Base-by-base conservation (phyloP, 2,329 filamentous ascomycete species). In the Microcyclosporella mali region DNA sequence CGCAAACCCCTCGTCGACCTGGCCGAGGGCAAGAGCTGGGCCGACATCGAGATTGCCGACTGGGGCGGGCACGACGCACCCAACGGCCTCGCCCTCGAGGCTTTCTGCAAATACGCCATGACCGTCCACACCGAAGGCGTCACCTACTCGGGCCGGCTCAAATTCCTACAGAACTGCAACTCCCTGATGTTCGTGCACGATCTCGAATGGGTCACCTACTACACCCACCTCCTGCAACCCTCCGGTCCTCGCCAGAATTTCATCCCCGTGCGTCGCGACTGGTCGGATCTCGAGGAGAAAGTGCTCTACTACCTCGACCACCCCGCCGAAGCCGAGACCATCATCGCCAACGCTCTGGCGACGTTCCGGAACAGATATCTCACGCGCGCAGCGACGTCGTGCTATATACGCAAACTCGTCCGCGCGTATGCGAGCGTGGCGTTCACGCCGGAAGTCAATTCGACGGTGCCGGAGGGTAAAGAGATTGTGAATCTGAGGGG, bases 1-100 rank as follows among this genome's bases (percentile, higher is more conserved):
- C 53, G 61, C 4, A 41, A 59, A 6, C 45, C 53, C 10, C 49
- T 67, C 11, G 11, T 67, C 0, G 46, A 57, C 12, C 42, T 38
- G 1, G 57, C 60, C 1, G 37, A 50, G 1, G 60, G 52, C 2
- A 62, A 64, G 40, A 16, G 49, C 1, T 68, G 66, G 65, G 59
- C 60, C 2, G 61, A 67, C 41, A 59, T 67, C 1, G 47, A 54
- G n/a, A 52, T 42, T 18, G 40, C 55, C 8, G 40, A 56, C 35
- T 30, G 21, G 37, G 16, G 10, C 14, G 18, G 14, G 3, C 33
- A 15, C 6, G 37, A 37, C 10, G 29, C 36, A 9, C 37, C 40
- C 15, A 41, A 45, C n/a, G 40, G 44, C 27, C 41, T 57, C 17
- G 37, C 42, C 1, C 38, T 48, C 7, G 53, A 53, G 3, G 49